Conservation (phyloP, 768 basidiomycete species). For the Pisolithus albus region DNA sequence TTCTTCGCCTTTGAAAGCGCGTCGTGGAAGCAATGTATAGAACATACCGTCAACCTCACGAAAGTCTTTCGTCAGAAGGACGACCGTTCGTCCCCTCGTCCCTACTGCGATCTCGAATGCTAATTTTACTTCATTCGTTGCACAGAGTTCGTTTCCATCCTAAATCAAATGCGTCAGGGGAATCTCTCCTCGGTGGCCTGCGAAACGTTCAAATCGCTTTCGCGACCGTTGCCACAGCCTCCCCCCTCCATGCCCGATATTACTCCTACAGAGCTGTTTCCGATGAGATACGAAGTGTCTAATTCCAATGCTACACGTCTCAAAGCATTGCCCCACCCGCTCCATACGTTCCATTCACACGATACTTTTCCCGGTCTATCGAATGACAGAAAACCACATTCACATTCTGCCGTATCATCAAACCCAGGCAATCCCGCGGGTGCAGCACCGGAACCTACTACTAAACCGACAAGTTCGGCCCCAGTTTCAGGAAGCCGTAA, state of each 20-base stretch:
- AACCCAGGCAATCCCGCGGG: neutral
- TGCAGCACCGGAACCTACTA: slow-evolving; percentile 23
- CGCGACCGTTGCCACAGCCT: slow-evolving; percentile 21
- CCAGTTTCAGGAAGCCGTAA: slow-evolving; percentile 11
- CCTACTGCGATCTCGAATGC: neutral
- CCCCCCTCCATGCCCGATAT: slow-evolving; percentile 26
- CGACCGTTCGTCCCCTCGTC: slow-evolving; percentile 36
- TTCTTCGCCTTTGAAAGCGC: slow-evolving; percentile 65
- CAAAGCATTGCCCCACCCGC: slow-evolving; percentile 35
- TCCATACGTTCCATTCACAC: slow-evolving; percentile 39
- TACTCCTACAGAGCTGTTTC: slow-evolving; percentile 51
- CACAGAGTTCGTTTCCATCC: slow-evolving; percentile 58
- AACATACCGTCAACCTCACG: slow-evolving; percentile 55
- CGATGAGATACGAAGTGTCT: slow-evolving; percentile 64
- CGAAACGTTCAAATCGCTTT: slow-evolving; percentile 41
- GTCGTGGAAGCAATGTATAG: slow-evolving; percentile 37
- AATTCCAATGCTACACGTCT: slow-evolving; percentile 54
- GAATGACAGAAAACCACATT: neutral
- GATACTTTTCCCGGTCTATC: slow-evolving; percentile 36
- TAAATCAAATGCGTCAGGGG: slow-evolving; percentile 74
- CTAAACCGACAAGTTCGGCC: slow-evolving; percentile 17
- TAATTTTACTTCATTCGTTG: neutral
- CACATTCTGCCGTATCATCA: neutral
- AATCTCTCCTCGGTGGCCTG: slow-evolving; percentile 41
- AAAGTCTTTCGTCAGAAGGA: slow-evolving; percentile 77